Evolutionary conservation across 805 yeast genomes (phyloP), one percentile per base, ranked within the genome.

Genomic region (Geotrichum ghanense): DNA sequence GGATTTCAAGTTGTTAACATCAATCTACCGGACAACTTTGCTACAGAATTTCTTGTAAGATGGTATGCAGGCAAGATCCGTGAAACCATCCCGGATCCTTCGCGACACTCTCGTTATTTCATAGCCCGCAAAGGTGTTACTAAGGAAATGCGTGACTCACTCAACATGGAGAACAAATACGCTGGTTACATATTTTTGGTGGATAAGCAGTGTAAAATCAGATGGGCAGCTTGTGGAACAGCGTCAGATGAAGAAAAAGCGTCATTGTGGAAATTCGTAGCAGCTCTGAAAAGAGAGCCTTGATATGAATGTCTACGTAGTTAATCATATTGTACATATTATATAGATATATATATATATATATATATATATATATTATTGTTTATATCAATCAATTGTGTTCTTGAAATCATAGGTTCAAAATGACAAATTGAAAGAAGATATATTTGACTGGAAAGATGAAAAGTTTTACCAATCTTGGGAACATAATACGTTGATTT

Each of bases 171-270:
- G 47, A 90, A 90, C 59, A 73, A 76, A 20, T 83, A 82, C 55
- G 77, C 94, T 2, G 97, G 97, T 0, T 88, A 85, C 58, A 68
- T 88, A 9, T 82, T 87, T 53, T 67, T 90, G 3, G 73, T 92
- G 27, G 98, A 92, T 58, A 70, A 69, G 14, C 68, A 78, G 12
- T 81, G 82, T 45, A 80, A 75, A 56, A 81, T 92, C 46, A 71
- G 97, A 55, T 90, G 97, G 97, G 88, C 87, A 21, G 84, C 87
- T 3, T 78, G 94, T 54, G 98, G 97, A 1, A 75, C 73, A 35
- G 82, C 95, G 1, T 71, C 72, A 14, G 77, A 73, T n/a, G 73
- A 73, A 26, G 98, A 92, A 54, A 65, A 68, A 43, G 68, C 68
- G 16, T 66, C 76, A 14, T 62, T 85, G 47, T 81, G 88, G 84